These are phyloP conservation scores for Quercus lobata DNA, from an alignment of 331 rosid species.

Conservation along the genomic window DNA sequence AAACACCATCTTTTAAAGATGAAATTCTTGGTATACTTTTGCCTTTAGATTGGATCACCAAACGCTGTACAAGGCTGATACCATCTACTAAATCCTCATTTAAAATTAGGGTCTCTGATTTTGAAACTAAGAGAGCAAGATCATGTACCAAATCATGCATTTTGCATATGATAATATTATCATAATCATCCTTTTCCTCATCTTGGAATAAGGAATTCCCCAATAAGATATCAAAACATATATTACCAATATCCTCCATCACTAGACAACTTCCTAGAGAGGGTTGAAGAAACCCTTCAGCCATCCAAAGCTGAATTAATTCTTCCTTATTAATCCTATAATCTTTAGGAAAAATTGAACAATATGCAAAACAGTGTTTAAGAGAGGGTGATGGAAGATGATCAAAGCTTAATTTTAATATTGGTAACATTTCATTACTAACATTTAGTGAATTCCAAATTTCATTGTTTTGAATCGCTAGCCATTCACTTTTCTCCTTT, in stretches of 20 bases:
- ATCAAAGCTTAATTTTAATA: no score
- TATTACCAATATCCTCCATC: background rate
- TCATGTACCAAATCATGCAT: background rate
- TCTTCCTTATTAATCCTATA: accelerated
- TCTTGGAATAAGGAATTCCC: background rate
- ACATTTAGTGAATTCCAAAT: accelerated
- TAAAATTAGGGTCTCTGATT: background rate
- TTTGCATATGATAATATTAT: background rate
- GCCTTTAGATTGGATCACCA: no score
- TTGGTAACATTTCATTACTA: no score
- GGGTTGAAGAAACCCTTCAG: background rate
- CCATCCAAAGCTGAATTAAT: background rate
- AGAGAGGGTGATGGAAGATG: no score
- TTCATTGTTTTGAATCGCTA: accelerated
- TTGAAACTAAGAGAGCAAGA: accelerated
- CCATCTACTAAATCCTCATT: accelerated
- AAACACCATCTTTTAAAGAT: accelerated
- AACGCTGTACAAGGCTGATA: accelerated
- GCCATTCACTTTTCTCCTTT: background rate
- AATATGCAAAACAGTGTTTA: no score
- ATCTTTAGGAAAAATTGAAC: background rate
- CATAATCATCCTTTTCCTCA: background rate
- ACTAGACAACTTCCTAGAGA: accelerated
- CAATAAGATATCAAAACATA: background rate
- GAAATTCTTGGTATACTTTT: accelerated